Evolutionary conservation across 2,329 filamentous ascomycete species (phyloP).

Genomic region (Ophiostoma australiae): DNA sequence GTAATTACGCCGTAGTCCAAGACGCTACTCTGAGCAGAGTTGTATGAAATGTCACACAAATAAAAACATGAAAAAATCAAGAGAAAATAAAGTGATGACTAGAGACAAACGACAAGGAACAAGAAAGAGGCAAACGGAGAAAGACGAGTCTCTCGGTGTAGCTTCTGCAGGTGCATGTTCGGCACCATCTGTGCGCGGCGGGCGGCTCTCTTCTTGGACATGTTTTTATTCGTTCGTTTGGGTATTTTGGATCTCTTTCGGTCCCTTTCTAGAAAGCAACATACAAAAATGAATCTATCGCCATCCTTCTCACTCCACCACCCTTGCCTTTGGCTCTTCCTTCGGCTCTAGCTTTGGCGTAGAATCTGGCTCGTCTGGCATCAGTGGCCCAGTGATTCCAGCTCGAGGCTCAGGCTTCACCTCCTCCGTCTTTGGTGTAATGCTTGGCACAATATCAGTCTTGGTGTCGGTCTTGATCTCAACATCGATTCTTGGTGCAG

Average conservation of each 20-base stretch:
- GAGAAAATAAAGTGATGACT: neutral
- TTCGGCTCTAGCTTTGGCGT: neutral
- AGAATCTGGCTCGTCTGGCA: neutral
- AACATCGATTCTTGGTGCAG: neutral
- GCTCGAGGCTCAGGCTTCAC: neutral
- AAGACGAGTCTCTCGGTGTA: neutral
- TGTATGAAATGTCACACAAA: neutral
- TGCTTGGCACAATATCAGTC: neutral
- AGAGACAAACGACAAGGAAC: neutral
- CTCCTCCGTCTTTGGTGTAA: neutral
- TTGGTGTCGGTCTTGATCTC: neutral
- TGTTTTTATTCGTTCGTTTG: constrained; percentile 16
- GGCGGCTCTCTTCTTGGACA: neutral
- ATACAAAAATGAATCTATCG: constrained; percentile 13
- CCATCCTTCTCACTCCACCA: neutral
- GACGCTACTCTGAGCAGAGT: neutral
- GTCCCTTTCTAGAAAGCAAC: constrained; percentile 17
- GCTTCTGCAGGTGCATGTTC: neutral
- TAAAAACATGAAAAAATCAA: constrained; percentile 12
- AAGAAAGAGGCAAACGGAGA: constrained; percentile 3
- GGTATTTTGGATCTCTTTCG: constrained; percentile 19
- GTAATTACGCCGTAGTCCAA: neutral
- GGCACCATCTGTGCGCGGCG: neutral
- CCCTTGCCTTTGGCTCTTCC: neutral
- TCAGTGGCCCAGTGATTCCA: neutral